Evolutionary conservation across 495 filamentous ascomycete species (phyloP), one percentile per base, ranked within the genome.

Genomic region (Neurospora intermedia): DNA sequence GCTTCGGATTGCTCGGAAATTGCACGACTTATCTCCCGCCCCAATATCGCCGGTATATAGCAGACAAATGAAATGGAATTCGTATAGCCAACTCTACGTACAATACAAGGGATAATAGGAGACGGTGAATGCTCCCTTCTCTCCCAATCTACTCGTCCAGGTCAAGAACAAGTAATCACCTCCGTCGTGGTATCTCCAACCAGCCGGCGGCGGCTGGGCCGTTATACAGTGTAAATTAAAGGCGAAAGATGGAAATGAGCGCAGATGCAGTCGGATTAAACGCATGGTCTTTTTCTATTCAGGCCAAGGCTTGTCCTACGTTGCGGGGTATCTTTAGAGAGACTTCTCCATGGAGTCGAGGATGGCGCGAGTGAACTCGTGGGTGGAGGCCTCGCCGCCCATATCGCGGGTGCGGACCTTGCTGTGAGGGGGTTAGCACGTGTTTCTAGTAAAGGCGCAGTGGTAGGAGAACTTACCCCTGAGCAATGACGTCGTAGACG

Each of bases 311-410:
- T 62, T 62, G 54, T 62, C 54, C 54, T 62, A 62, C 54, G 54
- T 62, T 62, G 54, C 54, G 54, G 70, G 70, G 70, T 72, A 72
- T 62, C 73, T 74, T 76, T 79, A 81, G 62, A 80, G 73, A 18
- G 80, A 75, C 74, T 80, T 81, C 75, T 98, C 94, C 96, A 99
- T 98, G 85, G 95, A 91, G 82, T 91, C 87, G 77, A 99, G 85
- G 76, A 99, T 91, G 75, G 96, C 95, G 66, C 91, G 87, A 77
- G 96, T 98, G 85, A 98, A 99, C 79, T 98, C 90, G 81, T 98
- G 91, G 75, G 94, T 99, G 79, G 91, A 93, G 79, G 88, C 87
- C 72, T 90, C 86, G 79, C 96, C 96, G 76, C 94, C 94, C 96
- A 99, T 98, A 80, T 99, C 96, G 76, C 90, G 91, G 71, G 96